phyloP scores from a whole-genome alignment of 257 asterid species.

The Cinchona pubescens region DNA sequence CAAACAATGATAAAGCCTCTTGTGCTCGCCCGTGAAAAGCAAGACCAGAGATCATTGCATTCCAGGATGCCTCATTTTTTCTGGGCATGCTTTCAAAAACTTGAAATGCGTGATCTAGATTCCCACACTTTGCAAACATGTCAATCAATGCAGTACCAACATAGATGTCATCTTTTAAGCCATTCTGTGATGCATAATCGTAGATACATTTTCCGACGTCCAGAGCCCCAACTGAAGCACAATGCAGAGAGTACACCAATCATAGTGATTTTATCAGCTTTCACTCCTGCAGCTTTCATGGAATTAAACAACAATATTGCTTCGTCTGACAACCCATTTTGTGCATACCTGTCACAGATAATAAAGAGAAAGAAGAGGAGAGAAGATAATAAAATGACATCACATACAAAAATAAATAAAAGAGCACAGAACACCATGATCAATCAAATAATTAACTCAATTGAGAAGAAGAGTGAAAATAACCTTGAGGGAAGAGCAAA shows the following conservation, averaged over 20 bases:
- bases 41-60: constrained; percentile 79
- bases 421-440: not conserved
- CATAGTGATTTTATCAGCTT: constrained; percentile 73
- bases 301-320: constrained; percentile 55
- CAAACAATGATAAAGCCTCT: constrained; percentile 67
- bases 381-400: not conserved
- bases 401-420: not conserved
- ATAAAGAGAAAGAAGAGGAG: constrained; percentile 9
- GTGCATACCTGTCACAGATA: constrained; percentile 60
- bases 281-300: constrained; percentile 61
- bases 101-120: constrained; percentile 51
- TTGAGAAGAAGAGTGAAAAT: not conserved
- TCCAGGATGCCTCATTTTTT: constrained; percentile 83
- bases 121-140: constrained; percentile 92
- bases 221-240: constrained; percentile 81
- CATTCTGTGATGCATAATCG: constrained; percentile 57
- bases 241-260: constrained; percentile 74
- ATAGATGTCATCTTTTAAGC: constrained; percentile 50
- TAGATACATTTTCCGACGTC: constrained; percentile 62
- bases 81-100: constrained; percentile 63
- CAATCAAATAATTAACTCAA: not conserved
- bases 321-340: constrained; percentile 74
- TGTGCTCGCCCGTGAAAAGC: constrained; percentile 72
- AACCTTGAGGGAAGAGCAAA: no score
- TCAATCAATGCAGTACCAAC: constrained; percentile 79